phyloP scores from a whole-genome alignment of 2,329 filamentous ascomycete genomes.

The Claviceps sp. region DNA sequence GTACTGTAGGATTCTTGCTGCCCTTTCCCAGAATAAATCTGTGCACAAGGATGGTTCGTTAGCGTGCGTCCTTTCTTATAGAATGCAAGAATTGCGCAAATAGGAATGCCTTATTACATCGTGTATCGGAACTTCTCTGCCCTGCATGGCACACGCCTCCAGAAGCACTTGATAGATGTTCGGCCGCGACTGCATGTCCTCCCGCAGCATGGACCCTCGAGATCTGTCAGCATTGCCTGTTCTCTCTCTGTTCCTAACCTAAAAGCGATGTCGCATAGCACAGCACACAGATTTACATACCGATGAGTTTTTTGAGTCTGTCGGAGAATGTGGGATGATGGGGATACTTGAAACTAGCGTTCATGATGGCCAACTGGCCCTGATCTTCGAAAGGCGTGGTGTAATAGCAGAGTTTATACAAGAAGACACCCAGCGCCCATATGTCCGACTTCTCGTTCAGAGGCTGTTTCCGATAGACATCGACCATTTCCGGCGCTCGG shows the following conservation, averaged over 20 bases:
- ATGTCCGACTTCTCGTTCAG: slow-evolving; percentile 99
- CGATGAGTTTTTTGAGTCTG: slow-evolving; percentile 76
- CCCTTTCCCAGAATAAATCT: slow-evolving; percentile 59
- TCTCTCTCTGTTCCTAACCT: background rate
- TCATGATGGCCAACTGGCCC: slow-evolving; percentile 91
- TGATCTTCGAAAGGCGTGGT: slow-evolving; percentile 98
- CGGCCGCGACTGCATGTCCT: slow-evolving; percentile 63
- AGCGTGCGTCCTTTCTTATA: background rate
- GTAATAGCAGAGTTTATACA: slow-evolving; percentile 99
- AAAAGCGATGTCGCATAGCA: background rate
- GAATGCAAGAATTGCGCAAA: background rate
- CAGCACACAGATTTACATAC: slow-evolving; percentile 28
- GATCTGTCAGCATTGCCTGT: background rate
- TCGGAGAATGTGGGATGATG: slow-evolving; percentile 82
- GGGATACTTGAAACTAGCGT: slow-evolving; percentile 87
- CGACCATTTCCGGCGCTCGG: slow-evolving; percentile 95
- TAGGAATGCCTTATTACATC: slow-evolving; percentile 49
- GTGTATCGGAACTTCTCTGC: slow-evolving; percentile 72
- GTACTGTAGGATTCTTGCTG: slow-evolving; percentile 45
- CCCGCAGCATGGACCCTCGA: slow-evolving; percentile 75
- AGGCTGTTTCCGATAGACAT: slow-evolving; percentile 89
- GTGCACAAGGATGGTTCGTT: background rate
- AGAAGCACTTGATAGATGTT: slow-evolving; percentile 90
- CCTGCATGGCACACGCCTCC: slow-evolving; percentile 81
- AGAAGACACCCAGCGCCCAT: slow-evolving; percentile 85